phyloP scores from a whole-genome alignment of 139 green algal genomes.

The Tetradesmus obliquus region DNA sequence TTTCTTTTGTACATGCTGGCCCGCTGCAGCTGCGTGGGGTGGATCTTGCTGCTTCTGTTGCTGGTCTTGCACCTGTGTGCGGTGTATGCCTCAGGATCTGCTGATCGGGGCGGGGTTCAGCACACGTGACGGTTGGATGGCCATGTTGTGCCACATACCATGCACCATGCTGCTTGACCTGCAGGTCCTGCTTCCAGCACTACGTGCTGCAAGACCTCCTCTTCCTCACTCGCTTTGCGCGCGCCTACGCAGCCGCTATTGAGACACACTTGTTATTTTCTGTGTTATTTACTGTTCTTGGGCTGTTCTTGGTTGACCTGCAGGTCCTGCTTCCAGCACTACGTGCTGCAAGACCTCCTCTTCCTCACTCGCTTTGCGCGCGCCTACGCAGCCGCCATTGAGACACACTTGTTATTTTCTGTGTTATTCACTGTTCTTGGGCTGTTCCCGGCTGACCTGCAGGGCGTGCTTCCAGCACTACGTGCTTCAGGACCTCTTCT shows the following conservation, averaged over 20 bases:
- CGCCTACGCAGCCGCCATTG: slow-evolving; percentile 64
- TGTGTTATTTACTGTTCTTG: too few relatives aligned
- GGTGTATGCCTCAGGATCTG: background rate
- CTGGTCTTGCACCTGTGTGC: too few relatives aligned
- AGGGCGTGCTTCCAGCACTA: slow-evolving; percentile 56
- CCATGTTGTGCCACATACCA: background rate
- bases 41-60: too few relatives aligned
- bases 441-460: background rate
- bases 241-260: slow-evolving; percentile 64
- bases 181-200: slow-evolving; percentile 11
- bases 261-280: slow-evolving; percentile 37
- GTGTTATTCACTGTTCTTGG: background rate
- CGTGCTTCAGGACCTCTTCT: slow-evolving; percentile 73
- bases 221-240: slow-evolving; percentile 73
- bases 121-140: background rate
- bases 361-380: slow-evolving; percentile 73
- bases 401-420: slow-evolving; percentile 37
- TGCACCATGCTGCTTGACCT: background rate
- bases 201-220: slow-evolving; percentile 73
- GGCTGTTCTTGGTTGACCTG: background rate
- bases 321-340: slow-evolving; percentile 51
- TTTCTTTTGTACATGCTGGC: background rate
- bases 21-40: too few relatives aligned
- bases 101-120: background rate
- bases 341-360: slow-evolving; percentile 69